Percentiles rank a stretch among this genome's conserved stretches.
phyloP scores from a whole-genome alignment of 75 land plant species.

The Cunninghamia lanceolata region DNA sequence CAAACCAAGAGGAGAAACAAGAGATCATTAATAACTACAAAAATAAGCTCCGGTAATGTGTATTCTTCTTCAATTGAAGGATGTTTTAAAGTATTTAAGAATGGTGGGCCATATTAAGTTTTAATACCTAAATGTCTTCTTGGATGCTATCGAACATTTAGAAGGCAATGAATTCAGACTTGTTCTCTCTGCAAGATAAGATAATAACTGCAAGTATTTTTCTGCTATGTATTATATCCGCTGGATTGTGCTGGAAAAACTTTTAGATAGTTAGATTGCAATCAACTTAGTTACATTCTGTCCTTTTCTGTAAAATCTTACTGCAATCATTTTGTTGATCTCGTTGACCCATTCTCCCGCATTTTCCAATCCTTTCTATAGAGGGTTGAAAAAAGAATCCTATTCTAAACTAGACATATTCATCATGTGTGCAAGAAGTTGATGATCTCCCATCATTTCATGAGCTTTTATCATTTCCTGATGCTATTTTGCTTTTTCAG shows the following conservation, averaged over 20 bases:
- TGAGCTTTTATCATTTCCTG: not conserved
- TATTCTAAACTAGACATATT: not conserved
- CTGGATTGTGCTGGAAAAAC: not conserved
- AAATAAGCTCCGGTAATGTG: slow-evolving; percentile 68
- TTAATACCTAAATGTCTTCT: not conserved
- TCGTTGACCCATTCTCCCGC: not conserved
- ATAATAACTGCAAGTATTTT: not conserved
- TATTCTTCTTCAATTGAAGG: not conserved
- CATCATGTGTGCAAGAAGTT: not conserved
- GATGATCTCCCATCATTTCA: not conserved
- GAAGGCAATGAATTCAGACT: not conserved
- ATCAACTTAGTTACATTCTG: not conserved
- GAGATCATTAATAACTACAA: slow-evolving; percentile 90
- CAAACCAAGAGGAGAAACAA: slow-evolving; percentile 72
- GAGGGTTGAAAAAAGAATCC: not conserved
- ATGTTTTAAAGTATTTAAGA: not conserved
- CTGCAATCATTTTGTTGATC: not conserved
- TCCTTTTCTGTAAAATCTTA: not conserved
- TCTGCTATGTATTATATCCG: not conserved
- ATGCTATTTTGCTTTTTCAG: slow-evolving; percentile 37
- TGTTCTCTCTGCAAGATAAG: not conserved
- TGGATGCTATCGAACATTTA: not conserved
- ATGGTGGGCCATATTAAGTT: not conserved
- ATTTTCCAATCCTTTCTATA: not conserved
- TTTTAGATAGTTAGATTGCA: not conserved